Percentiles rank a stretch among this genome's conserved stretches.
Conservation (phyloP, 306 rosid species). For the Carpinus viminea region DNA sequence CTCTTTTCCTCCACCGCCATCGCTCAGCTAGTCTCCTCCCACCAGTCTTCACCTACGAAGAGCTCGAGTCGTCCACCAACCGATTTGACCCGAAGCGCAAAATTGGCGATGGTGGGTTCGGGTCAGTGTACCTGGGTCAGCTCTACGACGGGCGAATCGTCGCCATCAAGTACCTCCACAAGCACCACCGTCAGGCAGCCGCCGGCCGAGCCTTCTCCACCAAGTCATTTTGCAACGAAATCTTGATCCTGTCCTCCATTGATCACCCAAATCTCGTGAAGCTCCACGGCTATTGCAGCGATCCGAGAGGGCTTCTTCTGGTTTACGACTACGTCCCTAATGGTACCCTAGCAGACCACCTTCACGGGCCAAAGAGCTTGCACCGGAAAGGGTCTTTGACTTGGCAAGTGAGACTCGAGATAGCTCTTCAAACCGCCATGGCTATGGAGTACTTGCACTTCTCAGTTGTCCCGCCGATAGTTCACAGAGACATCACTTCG, state of each 20-base stretch:
- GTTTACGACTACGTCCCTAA: constrained; percentile 86
- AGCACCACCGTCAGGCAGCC: constrained; percentile 40
- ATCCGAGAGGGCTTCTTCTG: constrained; percentile 75
- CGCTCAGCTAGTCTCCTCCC: constrained; percentile 72
- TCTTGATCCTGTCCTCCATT: constrained; percentile 77
- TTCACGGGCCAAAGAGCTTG: constrained; percentile 56
- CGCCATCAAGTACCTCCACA: constrained; percentile 88
- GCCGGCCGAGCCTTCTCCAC: constrained; percentile 54
- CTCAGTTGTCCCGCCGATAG: constrained; percentile 73
- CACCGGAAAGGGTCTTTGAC: constrained; percentile 45
- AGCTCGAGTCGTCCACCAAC: constrained; percentile 66
- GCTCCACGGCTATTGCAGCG: constrained; percentile 94
- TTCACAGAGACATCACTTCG: constrained; percentile 89
- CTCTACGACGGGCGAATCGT: constrained; percentile 67
- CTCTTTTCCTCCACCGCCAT: constrained; percentile 72
- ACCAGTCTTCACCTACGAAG: constrained; percentile 83
- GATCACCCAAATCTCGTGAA: constrained; percentile 85
- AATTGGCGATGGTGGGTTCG: constrained; percentile 96
- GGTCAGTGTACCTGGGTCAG: constrained; percentile 78
- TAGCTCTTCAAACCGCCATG: constrained; percentile 79
- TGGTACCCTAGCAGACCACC: constrained; percentile 88
- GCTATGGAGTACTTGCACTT: constrained; percentile 95
- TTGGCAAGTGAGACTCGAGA: constrained; percentile 74
- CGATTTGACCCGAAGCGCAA: constrained; percentile 75
- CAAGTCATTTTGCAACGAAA: constrained; percentile 92